Percentiles rank a stretch among this genome's conserved stretches.
These are phyloP conservation scores for Chalaropsis thielavioides DNA, from an alignment of 2,329 filamentous ascomycete species.

Conservation along the genomic window DNA sequence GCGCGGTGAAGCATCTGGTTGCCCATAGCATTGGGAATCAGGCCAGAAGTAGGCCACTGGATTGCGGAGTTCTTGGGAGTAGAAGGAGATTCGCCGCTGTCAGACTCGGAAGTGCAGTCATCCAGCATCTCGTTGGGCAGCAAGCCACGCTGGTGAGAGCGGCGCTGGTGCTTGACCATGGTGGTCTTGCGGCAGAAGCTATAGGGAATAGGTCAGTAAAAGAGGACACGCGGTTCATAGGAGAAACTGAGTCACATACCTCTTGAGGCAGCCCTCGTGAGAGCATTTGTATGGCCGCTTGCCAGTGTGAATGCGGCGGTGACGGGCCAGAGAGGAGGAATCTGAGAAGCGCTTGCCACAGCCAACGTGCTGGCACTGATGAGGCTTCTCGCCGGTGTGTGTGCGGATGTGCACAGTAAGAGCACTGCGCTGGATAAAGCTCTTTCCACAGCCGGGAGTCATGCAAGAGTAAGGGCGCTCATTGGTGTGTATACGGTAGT, in stretches of 20 bases:
- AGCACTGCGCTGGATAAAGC: constrained; percentile 57
- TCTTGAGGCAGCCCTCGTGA: constrained; percentile 48
- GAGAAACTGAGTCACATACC: constrained; percentile 26
- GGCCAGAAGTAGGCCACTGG: constrained; percentile 35
- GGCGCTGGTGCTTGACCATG: constrained; percentile 52
- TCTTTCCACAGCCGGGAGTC: constrained; percentile 48
- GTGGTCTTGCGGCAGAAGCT: constrained; percentile 61
- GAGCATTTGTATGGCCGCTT: constrained; percentile 51
- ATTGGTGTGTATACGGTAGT: constrained; percentile 59
- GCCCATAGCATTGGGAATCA: constrained; percentile 27
- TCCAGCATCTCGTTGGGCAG: constrained; percentile 40
- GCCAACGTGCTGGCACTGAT: constrained; percentile 49
- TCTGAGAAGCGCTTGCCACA: constrained; percentile 58
- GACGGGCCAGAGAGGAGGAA: constrained; percentile 50
- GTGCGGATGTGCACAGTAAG: constrained; percentile 57
- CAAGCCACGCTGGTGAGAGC: constrained; percentile 45
- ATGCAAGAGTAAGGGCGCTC: constrained; percentile 52
- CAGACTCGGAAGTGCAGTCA: constrained; percentile 42
- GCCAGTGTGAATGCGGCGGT: constrained; percentile 51
- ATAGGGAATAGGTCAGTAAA: constrained; percentile 18
- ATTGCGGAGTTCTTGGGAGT: constrained; percentile 41
- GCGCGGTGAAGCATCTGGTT: constrained; percentile 35
- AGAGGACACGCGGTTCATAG: neutral
- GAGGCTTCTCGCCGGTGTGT: constrained; percentile 58
- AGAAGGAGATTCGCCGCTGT: constrained; percentile 42